Conservation (phyloP, 2,329 filamentous ascomycete genomes). For the Alternaria angustiovoidea region DNA sequence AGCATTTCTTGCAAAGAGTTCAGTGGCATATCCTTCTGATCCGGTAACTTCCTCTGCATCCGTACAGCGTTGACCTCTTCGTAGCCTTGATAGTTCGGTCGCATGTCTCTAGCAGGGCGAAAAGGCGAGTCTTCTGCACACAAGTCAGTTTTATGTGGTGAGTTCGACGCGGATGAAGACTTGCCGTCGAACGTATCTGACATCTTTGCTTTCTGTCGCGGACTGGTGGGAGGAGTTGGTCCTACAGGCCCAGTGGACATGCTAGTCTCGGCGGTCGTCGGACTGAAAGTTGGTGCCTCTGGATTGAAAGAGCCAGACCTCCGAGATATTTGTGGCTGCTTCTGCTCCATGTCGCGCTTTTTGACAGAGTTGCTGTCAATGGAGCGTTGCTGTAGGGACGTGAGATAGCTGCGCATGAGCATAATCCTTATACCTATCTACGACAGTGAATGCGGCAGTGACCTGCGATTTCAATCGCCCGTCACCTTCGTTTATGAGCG, state of each 20-base stretch:
- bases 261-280: constrained; percentile 4
- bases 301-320: constrained; percentile 22
- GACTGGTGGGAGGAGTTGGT: neutral
- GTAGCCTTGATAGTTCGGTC: constrained; percentile 1
- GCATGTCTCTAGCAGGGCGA: constrained; percentile 1
- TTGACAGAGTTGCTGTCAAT: neutral
- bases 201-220: neutral
- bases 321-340: neutral
- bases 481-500: constrained; percentile 4
- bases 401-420: neutral
- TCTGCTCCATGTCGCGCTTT: constrained; percentile 1
- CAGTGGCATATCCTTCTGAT: neutral
- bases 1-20: constrained; percentile 4
- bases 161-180: neutral
- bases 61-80: neutral
- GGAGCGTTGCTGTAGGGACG: neutral
- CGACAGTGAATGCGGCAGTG: constrained; percentile 15
- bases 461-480: constrained; percentile 4
- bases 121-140: constrained; percentile 15
- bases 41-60: neutral
- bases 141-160: neutral
- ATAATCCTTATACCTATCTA: neutral
- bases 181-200: neutral
- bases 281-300: constrained; percentile 22
- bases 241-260: neutral